Conservation (phyloP, 352 stramenopile species). For the Globisporangium orthogonon region DNA sequence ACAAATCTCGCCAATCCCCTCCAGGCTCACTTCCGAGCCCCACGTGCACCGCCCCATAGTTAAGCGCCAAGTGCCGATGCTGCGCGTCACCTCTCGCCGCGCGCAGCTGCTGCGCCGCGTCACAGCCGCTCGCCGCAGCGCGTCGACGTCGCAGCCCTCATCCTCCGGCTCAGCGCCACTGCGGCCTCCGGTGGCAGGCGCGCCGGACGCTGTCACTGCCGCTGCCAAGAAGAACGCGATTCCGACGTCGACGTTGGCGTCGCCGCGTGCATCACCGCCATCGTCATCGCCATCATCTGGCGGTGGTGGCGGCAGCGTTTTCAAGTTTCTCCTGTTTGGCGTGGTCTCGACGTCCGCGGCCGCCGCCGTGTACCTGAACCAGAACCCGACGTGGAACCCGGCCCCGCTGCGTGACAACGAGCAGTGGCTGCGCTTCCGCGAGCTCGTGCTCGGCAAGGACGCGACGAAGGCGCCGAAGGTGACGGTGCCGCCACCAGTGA, state of each 20-base stretch:
- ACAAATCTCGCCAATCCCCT: no score
- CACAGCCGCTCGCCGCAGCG: not conserved
- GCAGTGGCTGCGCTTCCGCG: constrained; percentile 69
- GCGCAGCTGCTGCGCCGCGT: constrained; percentile 4
- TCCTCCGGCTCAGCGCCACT: not conserved
- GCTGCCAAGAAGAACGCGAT: constrained; percentile 11
- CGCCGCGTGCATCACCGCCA: not conserved
- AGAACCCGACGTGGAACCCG: constrained; percentile 80
- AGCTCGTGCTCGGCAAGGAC: constrained; percentile 51
- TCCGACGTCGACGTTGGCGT: not conserved
- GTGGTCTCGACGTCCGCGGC: constrained; percentile 43
- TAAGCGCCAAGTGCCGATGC: not conserved
- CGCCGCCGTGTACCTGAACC: constrained; percentile 58
- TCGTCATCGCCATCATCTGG: constrained; percentile 16
- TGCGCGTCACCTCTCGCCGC: constrained; percentile 1
- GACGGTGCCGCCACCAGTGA: not conserved
- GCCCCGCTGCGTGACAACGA: constrained; percentile 44
- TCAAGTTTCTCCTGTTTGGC: constrained; percentile 47
- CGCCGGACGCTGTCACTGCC: constrained; percentile 5
- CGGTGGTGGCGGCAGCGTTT: constrained; percentile 19
- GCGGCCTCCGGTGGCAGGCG: not conserved
- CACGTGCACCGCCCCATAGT: not conserved
- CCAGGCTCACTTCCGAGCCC: not conserved
- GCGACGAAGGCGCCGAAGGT: not conserved
- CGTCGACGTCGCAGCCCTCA: constrained; percentile 4